Base-by-base conservation (phyloP, 2,329 filamentous ascomycete species). In the Arthrobotrys sinensis region DNA sequence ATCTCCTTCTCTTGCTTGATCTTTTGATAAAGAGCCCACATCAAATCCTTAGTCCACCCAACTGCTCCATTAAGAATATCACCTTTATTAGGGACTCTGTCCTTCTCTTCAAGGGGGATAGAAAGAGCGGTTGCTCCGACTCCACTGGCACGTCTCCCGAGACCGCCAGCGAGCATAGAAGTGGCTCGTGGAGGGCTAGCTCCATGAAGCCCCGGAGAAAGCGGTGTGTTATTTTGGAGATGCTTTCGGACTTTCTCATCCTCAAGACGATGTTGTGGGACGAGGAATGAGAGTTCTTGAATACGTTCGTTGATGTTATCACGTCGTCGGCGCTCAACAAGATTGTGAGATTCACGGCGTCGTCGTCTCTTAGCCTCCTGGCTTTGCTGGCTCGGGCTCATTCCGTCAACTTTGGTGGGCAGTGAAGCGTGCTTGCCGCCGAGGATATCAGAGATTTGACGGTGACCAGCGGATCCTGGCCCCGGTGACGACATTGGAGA, bases 221-320 rank as follows among this genome's bases (percentile, higher is more conserved):
- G 86, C 0, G 95, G 93, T 0, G 93, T 95, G 79, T 95, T 97
- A 83, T 94, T 98, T 82, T 95, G 90, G 67, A 98, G 91, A 83
- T 97, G 91, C 85, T 98, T 98, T 81, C 94, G 91, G 57, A 98
- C 92, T 86, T 97, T 97, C 85, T 99, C 96, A 83, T 98, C 96
- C 82, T 99, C 96, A 1, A 99, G 88, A 78, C 96, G 91, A 84
- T 99, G 96, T 78, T 91, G 88, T 24, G 96, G 96, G 1, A 99
- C 95, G 16, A 99, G 89, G 82, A 94, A 93, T 83, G 95, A 97
- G 6, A 99, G 88, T 83, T 99, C 96, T 83, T 98, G 95, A 80
- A 99, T 99, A 50, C 96, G 91, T 85, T 99, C 96, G 82, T 99
- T 99, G 87, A 99, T 99, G 83, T 98, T 98, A 86, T 98, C 96